Percentiles rank a stretch among this genome's conserved stretches.
Conservation (phyloP, 768 basidiomycete genomes). For the Lactarius evosmus region DNA sequence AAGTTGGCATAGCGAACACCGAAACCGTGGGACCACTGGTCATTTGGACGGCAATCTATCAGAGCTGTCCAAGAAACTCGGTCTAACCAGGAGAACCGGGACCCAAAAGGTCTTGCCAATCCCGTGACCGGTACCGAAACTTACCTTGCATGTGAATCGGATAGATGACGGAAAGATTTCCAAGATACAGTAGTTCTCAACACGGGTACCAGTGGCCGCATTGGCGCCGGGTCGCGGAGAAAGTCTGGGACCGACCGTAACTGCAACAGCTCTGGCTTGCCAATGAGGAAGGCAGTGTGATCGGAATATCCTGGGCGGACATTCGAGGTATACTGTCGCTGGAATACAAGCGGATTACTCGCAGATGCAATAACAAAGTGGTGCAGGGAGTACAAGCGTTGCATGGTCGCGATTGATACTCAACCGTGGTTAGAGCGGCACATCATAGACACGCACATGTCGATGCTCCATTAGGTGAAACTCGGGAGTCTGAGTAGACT, state of each 20-base stretch:
- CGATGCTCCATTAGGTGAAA: conserved; percentile 20
- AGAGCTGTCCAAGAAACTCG: conserved; percentile 13
- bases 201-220: background rate
- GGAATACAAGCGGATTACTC: conserved; percentile 17
- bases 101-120: conserved; percentile 5
- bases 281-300: background rate
- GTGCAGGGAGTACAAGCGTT: conserved; percentile 17
- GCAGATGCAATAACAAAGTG: conserved; percentile 17
- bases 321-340: background rate
- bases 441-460: conserved; percentile 7
- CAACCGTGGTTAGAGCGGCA: conserved; percentile 7
- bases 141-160: conserved; percentile 8
- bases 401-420: conserved; percentile 12
- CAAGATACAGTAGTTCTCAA: background rate
- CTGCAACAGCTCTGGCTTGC: conserved; percentile 1
- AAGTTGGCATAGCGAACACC: background rate
- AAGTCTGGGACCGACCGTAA: conserved; percentile 15
- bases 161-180: background rate
- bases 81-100: conserved; percentile 9
- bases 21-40: background rate
- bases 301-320: conserved; percentile 15
- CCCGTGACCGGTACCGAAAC: conserved; percentile 13
- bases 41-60: background rate
- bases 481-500: no score
- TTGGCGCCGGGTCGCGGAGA: conserved; percentile 9